Evolutionary conservation across 2,329 filamentous ascomycete species (phyloP).

Genomic region (Aschersonia sp.): DNA sequence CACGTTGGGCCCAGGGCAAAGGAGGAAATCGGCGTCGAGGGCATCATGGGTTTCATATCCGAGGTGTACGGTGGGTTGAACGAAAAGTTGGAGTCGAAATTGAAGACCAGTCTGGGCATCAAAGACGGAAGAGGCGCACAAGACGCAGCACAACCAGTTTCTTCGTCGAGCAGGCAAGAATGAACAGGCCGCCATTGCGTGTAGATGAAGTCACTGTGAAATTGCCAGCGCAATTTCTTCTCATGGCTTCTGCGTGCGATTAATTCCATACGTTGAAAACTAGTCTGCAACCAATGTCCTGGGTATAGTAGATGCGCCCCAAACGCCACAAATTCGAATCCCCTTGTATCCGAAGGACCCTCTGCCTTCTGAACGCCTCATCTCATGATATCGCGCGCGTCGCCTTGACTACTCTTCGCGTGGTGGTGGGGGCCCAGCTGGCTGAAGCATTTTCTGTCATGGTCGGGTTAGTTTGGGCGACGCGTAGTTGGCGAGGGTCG

Average conservation of each 20-base stretch:
- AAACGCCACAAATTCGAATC: too few species aligned
- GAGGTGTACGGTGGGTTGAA: slow-evolving; percentile 39
- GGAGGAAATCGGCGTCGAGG: slow-evolving; percentile 67
- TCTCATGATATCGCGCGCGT: not conserved
- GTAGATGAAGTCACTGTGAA: too few species aligned
- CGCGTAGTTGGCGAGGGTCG: not conserved
- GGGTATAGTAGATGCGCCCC: too few species aligned
- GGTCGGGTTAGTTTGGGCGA: slow-evolving; percentile 2
- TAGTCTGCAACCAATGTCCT: too few species aligned
- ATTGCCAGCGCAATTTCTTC: not conserved
- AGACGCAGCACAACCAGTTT: not conserved
- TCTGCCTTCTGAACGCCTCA: not conserved
- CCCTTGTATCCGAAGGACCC: too few species aligned
- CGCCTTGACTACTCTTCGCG: slow-evolving; percentile 29
- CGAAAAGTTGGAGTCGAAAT: slow-evolving; percentile 41
- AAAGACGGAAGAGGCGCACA: slow-evolving; percentile 7
- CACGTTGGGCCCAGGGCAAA: slow-evolving; percentile 74
- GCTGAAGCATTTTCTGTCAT: slow-evolving; percentile 51
- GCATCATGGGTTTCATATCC: slow-evolving; percentile 56
- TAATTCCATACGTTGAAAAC: too few species aligned
- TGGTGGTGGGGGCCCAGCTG: slow-evolving; percentile 40
- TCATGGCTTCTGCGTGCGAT: too few species aligned
- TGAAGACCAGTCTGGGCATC: slow-evolving; percentile 48
- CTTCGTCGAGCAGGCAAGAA: not conserved
- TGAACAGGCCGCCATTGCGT: too few species aligned